Evolutionary conservation across 371 early-diverging fungal genomes (phyloP).

Genomic region (Mucor irregularis): DNA sequence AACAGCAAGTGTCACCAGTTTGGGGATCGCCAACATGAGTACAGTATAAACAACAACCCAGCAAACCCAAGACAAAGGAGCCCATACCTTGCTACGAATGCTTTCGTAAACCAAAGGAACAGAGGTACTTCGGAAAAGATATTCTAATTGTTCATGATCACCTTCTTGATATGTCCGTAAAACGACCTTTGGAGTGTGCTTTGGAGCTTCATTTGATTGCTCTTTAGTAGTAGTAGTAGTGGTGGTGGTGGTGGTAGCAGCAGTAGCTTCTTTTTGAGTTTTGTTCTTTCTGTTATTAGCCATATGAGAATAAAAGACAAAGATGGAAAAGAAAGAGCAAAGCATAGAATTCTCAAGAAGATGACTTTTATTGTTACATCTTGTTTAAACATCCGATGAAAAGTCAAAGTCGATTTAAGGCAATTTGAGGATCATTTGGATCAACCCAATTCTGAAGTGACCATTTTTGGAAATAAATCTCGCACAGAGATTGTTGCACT

Average conservation of each 20-base stretch:
- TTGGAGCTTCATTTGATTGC: not conserved
- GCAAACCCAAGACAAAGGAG: constrained; percentile 39
- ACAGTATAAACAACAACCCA: constrained; percentile 38
- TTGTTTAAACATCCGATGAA: no score
- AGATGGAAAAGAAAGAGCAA: no score
- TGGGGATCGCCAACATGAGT: constrained; percentile 27
- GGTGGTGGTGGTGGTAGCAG: not conserved
- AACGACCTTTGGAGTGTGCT: constrained; percentile 30
- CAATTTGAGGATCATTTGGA: no score
- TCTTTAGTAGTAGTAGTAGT: no score
- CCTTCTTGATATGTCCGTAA: constrained; percentile 36
- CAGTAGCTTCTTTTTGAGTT: not conserved
- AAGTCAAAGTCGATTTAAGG: no score
- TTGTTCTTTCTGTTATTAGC: not conserved
- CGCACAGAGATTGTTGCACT: no score
- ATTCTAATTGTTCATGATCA: constrained; percentile 31
- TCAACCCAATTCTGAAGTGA: no score
- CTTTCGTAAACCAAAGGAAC: constrained; percentile 44
- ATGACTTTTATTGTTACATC: no score
- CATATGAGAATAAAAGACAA: no score
- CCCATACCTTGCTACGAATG: constrained; percentile 44
- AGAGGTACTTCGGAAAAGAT: constrained; percentile 25
- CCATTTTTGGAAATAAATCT: no score
- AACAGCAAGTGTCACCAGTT: not conserved
- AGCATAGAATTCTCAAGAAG: no score